These are phyloP conservation scores for Cyclotella choctawhatcheeana DNA, from an alignment of 108 stramenopile genomes.

Conservation along the genomic window DNA sequence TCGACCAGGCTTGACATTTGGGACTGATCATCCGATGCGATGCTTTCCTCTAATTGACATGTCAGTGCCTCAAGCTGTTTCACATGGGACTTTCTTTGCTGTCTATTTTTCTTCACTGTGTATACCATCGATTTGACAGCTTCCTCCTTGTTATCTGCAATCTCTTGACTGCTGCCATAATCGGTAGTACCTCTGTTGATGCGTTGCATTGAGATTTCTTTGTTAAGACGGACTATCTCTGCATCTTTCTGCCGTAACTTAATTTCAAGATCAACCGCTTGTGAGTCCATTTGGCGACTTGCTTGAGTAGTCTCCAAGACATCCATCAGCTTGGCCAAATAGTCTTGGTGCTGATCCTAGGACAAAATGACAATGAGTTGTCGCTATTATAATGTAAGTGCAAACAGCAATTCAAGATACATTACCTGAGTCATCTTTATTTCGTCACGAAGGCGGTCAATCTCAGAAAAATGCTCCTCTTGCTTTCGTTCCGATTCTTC, in stretches of 20 bases:
- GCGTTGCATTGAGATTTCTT: slow-evolving; percentile 30
- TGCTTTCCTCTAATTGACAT: slow-evolving; percentile 29
- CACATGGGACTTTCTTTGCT: slow-evolving; percentile 41
- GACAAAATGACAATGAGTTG: not conserved
- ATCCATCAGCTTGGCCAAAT: slow-evolving; percentile 66
- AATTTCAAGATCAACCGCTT: slow-evolving; percentile 14
- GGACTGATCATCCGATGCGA: slow-evolving; percentile 26
- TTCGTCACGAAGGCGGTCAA: slow-evolving; percentile 62
- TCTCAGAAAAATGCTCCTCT: slow-evolving; percentile 52
- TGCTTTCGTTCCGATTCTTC: slow-evolving; percentile 45
- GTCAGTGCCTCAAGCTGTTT: slow-evolving; percentile 22
- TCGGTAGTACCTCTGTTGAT: not conserved
- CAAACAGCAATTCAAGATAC: not conserved
- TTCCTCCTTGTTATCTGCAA: slow-evolving; percentile 19
- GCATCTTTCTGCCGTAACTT: slow-evolving; percentile 41
- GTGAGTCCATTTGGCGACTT: slow-evolving; percentile 4
- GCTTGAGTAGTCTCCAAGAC: slow-evolving; percentile 66
- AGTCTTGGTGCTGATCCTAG: slow-evolving; percentile 59
- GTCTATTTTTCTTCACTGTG: slow-evolving; percentile 50
- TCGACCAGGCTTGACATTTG: slow-evolving; percentile 15
- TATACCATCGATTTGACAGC: slow-evolving; percentile 41
- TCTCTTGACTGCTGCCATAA: not conserved
- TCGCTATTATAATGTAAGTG: not conserved
- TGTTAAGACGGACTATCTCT: slow-evolving; percentile 32
- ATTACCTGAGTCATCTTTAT: slow-evolving; percentile 52